Evolutionary conservation across 805 yeast species (phyloP).

Genomic region (Starmerella bacillaris): DNA sequence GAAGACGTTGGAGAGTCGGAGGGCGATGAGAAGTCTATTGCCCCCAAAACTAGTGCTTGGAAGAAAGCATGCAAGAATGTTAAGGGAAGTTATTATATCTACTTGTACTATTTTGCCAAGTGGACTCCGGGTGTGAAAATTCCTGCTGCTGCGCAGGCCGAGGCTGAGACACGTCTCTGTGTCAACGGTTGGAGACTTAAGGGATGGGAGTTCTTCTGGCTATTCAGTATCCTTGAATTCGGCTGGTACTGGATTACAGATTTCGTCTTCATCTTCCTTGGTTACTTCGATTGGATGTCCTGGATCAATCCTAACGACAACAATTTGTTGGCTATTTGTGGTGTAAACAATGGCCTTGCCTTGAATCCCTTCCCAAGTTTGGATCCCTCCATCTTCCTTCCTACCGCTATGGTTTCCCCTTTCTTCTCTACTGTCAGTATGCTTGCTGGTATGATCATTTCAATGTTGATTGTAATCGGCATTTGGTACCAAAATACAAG

Average conservation of each 20-base stretch:
- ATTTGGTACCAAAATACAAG: constrained; percentile 31
- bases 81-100: neutral
- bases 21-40: constrained; percentile 24
- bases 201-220: constrained; percentile 32
- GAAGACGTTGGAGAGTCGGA: neutral
- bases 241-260: constrained; percentile 54
- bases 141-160: neutral
- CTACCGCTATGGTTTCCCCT: constrained; percentile 27
- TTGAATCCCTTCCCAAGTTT: constrained; percentile 36
- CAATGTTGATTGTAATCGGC: constrained; percentile 19
- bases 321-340: constrained; percentile 34
- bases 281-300: constrained; percentile 44
- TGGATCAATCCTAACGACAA: constrained; percentile 40
- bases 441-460: constrained; percentile 25
- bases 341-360: constrained; percentile 32
- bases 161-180: constrained; percentile 4
- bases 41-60: constrained; percentile 22
- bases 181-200: constrained; percentile 45
- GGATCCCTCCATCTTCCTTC: constrained; percentile 28
- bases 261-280: constrained; percentile 41
- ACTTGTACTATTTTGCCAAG: neutral
- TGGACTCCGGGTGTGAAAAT: neutral
- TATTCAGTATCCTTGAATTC: constrained; percentile 30
- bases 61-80: neutral
- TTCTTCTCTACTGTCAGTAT: constrained; percentile 24